These are phyloP conservation scores for Plasmodium vivax DNA, from an alignment of 169 alveolate genomes.

Conservation along the genomic window DNA sequence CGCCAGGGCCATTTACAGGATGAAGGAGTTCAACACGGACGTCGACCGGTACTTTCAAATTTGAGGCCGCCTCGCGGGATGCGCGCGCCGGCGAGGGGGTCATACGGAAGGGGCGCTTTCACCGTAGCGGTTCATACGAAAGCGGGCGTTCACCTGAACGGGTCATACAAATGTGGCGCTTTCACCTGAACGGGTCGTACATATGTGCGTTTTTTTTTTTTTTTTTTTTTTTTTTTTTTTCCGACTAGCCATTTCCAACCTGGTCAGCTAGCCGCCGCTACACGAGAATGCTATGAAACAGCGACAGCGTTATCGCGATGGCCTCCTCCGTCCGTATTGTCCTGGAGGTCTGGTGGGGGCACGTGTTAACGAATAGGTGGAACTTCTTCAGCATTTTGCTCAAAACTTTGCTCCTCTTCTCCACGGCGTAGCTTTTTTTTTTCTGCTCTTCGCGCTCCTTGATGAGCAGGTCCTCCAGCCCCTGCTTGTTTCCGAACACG, in stretches of 20 bases:
- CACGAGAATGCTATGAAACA: constrained; percentile 31
- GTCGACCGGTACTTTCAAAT: constrained; percentile 27
- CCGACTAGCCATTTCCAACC: background rate
- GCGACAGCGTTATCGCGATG: constrained; percentile 89
- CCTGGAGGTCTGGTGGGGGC: constrained; percentile 94
- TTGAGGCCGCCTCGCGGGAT: background rate
- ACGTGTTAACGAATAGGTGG: constrained; percentile 91
- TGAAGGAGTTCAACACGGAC: constrained; percentile 28
- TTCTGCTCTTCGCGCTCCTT: constrained; percentile 31
- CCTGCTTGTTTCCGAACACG: constrained; percentile 67
- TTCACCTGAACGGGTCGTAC: no score
- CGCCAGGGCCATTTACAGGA: constrained; percentile 26
- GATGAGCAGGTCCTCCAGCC: constrained; percentile 41
- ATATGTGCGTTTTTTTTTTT: no score
- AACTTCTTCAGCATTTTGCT: constrained; percentile 83
- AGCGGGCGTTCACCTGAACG: background rate
- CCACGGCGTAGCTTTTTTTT: constrained; percentile 5
- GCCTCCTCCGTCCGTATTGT: constrained; percentile 98
- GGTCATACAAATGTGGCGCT: no score
- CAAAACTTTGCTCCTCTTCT: constrained; percentile 19
- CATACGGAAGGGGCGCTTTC: background rate
- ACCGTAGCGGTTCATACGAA: no score
- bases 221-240: background rate
- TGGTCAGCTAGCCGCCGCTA: background rate
- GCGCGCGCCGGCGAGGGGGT: background rate